Percentiles rank a stretch among this genome's conserved stretches.
These are phyloP conservation scores for Colletotrichum siamense DNA, from an alignment of 2,329 filamentous ascomycete genomes.

Conservation along the genomic window DNA sequence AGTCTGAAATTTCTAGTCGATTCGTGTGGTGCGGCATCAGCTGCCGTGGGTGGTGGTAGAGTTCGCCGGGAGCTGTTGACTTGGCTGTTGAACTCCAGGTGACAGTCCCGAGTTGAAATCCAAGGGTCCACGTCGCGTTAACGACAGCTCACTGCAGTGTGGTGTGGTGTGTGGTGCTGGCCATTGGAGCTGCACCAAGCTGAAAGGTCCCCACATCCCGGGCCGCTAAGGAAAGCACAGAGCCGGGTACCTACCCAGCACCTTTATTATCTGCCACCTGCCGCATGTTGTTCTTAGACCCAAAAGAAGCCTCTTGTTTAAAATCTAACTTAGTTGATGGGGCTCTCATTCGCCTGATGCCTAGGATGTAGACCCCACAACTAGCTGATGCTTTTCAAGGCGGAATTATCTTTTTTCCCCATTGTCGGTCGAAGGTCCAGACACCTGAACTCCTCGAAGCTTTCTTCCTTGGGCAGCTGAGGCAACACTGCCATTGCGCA, in stretches of 20 bases:
- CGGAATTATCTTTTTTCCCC: background rate
- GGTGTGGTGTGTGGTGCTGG: background rate
- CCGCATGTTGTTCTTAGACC: background rate
- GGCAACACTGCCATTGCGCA: background rate
- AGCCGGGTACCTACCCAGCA: background rate
- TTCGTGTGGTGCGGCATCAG: background rate
- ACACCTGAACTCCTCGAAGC: background rate
- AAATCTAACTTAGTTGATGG: background rate
- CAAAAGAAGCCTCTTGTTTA: background rate
- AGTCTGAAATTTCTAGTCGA: conserved; percentile 10
- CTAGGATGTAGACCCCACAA: background rate
- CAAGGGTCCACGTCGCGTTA: conserved; percentile 21
- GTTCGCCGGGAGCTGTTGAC: background rate
- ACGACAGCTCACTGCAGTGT: background rate
- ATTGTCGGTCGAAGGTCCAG: background rate
- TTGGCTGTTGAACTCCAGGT: background rate
- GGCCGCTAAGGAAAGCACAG: conserved; percentile 5
- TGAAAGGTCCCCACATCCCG: conserved; percentile 17
- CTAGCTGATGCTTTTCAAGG: background rate
- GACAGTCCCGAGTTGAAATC: background rate
- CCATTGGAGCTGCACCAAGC: background rate
- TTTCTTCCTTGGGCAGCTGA: background rate
- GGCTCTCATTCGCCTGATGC: background rate
- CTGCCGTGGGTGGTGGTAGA: background rate
- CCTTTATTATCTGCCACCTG: background rate